phyloP scores from a whole-genome alignment of 1,139 yeast species.

The Zygosaccharomyces sapae region DNA sequence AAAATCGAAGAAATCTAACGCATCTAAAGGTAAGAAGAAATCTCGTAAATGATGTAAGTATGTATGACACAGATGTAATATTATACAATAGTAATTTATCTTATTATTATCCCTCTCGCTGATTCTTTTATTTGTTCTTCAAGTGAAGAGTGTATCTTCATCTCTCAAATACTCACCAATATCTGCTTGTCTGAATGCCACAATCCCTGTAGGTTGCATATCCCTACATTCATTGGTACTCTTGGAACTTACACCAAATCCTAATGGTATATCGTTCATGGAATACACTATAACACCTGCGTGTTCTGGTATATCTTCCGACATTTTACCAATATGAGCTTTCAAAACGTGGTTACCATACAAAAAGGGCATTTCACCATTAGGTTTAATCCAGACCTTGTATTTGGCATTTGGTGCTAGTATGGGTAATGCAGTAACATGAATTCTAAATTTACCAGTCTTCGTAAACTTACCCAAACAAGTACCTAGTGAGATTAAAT shows the following conservation, averaged over 20 bases:
- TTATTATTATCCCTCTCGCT: neutral
- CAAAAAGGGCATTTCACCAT: slow-evolving; percentile 97
- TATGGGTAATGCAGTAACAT: slow-evolving; percentile 79
- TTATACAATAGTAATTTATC: slow-evolving; percentile 11
- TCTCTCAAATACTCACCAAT: slow-evolving; percentile 98
- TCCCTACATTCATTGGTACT: slow-evolving; percentile 85
- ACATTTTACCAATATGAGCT: slow-evolving; percentile 95
- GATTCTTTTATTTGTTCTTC: slow-evolving; percentile 16
- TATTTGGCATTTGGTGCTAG: slow-evolving; percentile 85
- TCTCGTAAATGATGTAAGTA: slow-evolving; percentile 32
- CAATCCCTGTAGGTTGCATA: slow-evolving; percentile 89
- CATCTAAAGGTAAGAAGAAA: slow-evolving; percentile 41
- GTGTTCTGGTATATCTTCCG: slow-evolving; percentile 97
- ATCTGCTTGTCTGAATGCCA: slow-evolving; percentile 97
- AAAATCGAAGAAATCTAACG: slow-evolving; percentile 37
- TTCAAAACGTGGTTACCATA: slow-evolving; percentile 95
- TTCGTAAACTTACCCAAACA: slow-evolving; percentile 97
- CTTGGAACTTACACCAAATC: slow-evolving; percentile 93
- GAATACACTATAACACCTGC: slow-evolving; percentile 90
- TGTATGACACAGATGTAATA: slow-evolving; percentile 13
- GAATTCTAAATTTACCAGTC: slow-evolving; percentile 93
- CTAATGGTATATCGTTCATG: slow-evolving; percentile 92
- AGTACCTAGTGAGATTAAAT: slow-evolving; percentile 86
- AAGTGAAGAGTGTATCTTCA: slow-evolving; percentile 91
- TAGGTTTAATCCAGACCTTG: slow-evolving; percentile 92